These are phyloP conservation scores for Dendrobium officinale DNA, from an alignment of 106 monocot species.

Conservation along the genomic window DNA sequence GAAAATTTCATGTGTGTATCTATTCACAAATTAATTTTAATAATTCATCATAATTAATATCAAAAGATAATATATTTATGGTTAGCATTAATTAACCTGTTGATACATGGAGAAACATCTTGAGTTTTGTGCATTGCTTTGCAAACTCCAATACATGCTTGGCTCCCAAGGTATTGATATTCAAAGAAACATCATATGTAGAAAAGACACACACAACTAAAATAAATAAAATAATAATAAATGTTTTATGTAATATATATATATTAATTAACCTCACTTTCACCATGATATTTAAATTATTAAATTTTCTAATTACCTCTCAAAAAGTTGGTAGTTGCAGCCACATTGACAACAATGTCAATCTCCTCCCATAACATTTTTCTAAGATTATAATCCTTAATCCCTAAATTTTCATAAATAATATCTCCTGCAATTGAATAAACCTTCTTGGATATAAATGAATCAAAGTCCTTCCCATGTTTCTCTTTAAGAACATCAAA, in stretches of 20 bases:
- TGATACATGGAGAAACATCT: constrained; percentile 52
- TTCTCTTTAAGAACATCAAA: no score
- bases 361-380: constrained; percentile 27
- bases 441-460: constrained; percentile 1
- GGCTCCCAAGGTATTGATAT: constrained; percentile 37
- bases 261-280: neutral
- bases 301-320: constrained; percentile 31
- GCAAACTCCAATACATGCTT: constrained; percentile 39
- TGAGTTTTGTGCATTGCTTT: constrained; percentile 22
- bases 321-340: constrained; percentile 74
- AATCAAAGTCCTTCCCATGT: no score
- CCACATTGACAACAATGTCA: constrained; percentile 54
- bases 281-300: neutral
- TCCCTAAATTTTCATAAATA: constrained; percentile 36
- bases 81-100: constrained; percentile 14
- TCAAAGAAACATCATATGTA: constrained; percentile 43
- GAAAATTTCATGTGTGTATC: no score
- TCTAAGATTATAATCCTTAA: constrained; percentile 2
- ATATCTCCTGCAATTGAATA: constrained; percentile 52
- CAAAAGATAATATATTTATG: neutral
- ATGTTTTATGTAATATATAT: no score
- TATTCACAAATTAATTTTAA: no score
- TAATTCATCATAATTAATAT: no score
- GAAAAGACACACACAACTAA: neutral
- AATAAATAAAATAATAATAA: neutral